Base-by-base conservation (phyloP, 257 asterid genomes). In the Solanum stenotomum region DNA sequence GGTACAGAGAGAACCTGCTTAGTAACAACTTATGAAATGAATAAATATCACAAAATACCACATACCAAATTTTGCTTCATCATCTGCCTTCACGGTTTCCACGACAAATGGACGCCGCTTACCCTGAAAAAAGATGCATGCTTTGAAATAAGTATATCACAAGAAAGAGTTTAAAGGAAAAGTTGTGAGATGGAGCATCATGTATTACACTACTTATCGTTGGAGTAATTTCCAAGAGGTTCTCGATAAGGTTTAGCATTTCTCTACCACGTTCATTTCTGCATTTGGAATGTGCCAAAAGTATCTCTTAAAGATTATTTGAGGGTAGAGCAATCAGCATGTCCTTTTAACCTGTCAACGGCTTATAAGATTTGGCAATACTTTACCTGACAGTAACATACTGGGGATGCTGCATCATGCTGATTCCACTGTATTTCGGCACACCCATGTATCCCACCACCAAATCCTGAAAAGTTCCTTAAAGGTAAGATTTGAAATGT, bases 361-460 rank as follows among this genome's bases (percentile, higher is more conserved):
- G 18, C 29, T 86, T 27, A 10, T 2, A 79, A 15, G 49, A 88
- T 75, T 59, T 29, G 88, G 76, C 89, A 88, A 37, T 22, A 76
- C 52, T 85, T 92, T 89, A 97, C 99, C 99, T 94, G 86, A 97
- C 93, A 77, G 99, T 97, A 79, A 97, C 94, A 91, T 96, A 97
- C 88, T 97, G 99, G 67, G 99, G 99, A 92, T 97, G 99, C 49
- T 94, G 94, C 33, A 96, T 91, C 99, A 96, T 96, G 94, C 96
- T 93, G 90, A 97, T 90, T 79, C 98, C 98, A 72, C 94, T 90
- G 89, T 94, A 94, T 89, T 97, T 97, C 10, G 99, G 99, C 72
- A 97, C 99, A 38, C 99, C 99, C 99, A 97, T 97, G 95, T 96
- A 97, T 75, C 99, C 99, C 67, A 97, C 98, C 85, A 97, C 99